Evolutionary conservation across 495 filamentous ascomycete genomes (phyloP), one percentile per base, ranked within the genome.

Genomic region (Penicillium egyptiacum): DNA sequence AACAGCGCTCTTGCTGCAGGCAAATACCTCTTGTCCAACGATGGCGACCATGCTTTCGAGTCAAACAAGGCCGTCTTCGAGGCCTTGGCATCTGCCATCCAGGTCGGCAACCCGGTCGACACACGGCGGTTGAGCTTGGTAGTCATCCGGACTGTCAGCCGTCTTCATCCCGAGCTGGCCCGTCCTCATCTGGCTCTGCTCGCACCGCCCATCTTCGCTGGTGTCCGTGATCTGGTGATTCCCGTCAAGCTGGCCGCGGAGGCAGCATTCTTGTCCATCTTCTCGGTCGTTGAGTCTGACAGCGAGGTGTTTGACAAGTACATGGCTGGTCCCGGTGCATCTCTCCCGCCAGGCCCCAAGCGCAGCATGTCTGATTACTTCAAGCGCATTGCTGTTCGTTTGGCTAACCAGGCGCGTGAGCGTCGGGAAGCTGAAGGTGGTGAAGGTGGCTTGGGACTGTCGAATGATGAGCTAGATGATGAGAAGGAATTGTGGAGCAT

Each of bases 311-410:
- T 97, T 64, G 93, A 98, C 54, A 91, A 91, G 77, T 98, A 91
- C 65, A 85, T 98, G 70, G 74, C 81, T 5, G 82, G 81, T 14
- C 75, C 82, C 33, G 81, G 85, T 19, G 62, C 75, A 49, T 84
- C 83, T 1, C 71, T 96, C 33, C 76, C 83, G 4, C 76, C 88
- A 0, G 86, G 81, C 9, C 83, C 81, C 30, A 95, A 95, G 81
- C 77, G 94, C 54, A 92, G 89, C 68, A 97, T 98, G 90, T 83
- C 87, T 43, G 94, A 98, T 64, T 98, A 98, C 75, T 98, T 98
- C 76, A 96, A 96, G 79, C 81, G 95, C 16, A 86, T 98, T 42
- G 90, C 89, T 14, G 70, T 96, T 54, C 81, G 92, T 62, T 73
- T 98, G 19, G 92, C 86, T 2, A 82, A 73, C 51, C 94, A 96